Conservation (phyloP, 352 stramenopile species). For the Phytophthora fragariae region DNA sequence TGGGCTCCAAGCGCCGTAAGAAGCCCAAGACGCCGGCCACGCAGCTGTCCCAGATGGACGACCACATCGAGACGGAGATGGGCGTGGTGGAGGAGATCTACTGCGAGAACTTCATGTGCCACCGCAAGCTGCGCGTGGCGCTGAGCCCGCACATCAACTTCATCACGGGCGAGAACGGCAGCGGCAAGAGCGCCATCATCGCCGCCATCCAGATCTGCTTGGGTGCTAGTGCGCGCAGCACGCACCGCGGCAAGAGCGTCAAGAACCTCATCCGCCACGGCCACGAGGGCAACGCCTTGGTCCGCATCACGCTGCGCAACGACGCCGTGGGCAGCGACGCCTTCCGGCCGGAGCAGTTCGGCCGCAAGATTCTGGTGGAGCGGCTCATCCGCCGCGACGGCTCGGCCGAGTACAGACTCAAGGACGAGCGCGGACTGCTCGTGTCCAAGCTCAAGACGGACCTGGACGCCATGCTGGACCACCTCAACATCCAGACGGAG, state of each 20-base stretch:
- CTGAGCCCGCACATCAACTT: constrained; percentile 89
- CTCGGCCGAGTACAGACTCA: constrained; percentile 78
- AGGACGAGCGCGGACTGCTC: constrained; percentile 63
- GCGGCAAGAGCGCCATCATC: constrained; percentile 97
- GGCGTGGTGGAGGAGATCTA: constrained; percentile 96
- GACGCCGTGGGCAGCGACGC: constrained; percentile 86
- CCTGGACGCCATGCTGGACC: constrained; percentile 94
- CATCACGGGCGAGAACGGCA: constrained; percentile 94
- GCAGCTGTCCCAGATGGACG: constrained; percentile 31
- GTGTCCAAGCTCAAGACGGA: constrained; percentile 92
- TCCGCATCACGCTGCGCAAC: constrained; percentile 95
- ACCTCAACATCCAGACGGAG: constrained; percentile 95
- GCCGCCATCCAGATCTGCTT: constrained; percentile 98
- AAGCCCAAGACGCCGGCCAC: constrained; percentile 6
- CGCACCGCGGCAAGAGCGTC: constrained; percentile 95
- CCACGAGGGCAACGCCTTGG: constrained; percentile 79
- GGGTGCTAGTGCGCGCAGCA: constrained; percentile 93
- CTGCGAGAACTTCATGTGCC: constrained; percentile 99
- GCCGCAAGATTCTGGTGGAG: constrained; percentile 95
- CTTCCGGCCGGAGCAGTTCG: constrained; percentile 93
- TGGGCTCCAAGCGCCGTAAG: constrained; percentile 31
- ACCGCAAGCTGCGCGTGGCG: constrained; percentile 91
- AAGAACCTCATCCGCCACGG: constrained; percentile 96
- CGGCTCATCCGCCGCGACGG: constrained; percentile 89
- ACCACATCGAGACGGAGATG: constrained; percentile 72